Evolutionary conservation across 768 basidiomycete genomes (phyloP), one percentile per base, ranked within the genome.

Genomic region (Panus rudis): DNA sequence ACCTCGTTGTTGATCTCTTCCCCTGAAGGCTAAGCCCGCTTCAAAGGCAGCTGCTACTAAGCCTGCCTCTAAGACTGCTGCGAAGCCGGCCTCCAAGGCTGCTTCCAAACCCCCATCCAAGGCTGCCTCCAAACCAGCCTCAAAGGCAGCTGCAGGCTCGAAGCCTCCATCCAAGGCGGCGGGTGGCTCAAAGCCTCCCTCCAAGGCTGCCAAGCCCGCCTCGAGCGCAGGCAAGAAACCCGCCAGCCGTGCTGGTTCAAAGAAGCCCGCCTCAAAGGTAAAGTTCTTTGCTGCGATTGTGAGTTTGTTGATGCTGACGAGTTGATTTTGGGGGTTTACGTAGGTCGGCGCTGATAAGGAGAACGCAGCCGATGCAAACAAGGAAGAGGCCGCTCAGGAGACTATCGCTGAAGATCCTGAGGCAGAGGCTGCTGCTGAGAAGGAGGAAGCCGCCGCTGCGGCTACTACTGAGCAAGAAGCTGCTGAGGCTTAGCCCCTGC

Each of bases 211-310:
- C 1, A 71, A 68, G 48, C 69, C 69, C 3, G 50, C 65, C 33
- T 66, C 64, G 40, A 65, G 65, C 17, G 63, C 66, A 14, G 63
- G 53, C 17, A 72, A 62, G 40, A 79, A 79, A 57, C 77, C 79
- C 6, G 64, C 73, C 16, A 79, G 78, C 39, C 65, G 75, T 51
- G 78, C 77, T 22, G 64, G 68, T 23, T 80, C 78, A 12, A 76
- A 71, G 69, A 81, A 80, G 60, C 79, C 80, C 44, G 66, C 63
- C n/a, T 80, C 78, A 37, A 81, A 79, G 76, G 79, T 67, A 38
- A 41, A 46, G 30, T 30, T 34, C 7, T 38, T 25, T 17, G 34
- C 6, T 37, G 11, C 19, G n/a, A 17, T n/a, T 24, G 20, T 24
- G 14, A 23, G 27, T n/a, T 21, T 33, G 24, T 45, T 24, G 16